phyloP scores from a whole-genome alignment of 2,329 filamentous ascomycete species.

The Alternaria atra region DNA sequence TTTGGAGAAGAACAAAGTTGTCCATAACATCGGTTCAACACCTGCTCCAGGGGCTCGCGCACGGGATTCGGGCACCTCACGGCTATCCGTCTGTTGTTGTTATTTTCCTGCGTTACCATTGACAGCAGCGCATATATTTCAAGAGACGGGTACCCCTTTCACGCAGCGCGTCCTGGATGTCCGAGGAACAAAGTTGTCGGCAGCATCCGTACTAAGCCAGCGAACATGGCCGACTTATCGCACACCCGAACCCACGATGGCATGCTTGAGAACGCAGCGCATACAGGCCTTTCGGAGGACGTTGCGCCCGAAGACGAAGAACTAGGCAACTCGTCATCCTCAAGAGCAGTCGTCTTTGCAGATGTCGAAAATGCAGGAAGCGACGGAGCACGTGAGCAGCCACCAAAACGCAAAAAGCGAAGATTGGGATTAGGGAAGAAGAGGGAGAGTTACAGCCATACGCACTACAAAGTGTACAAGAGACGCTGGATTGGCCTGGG shows the following conservation, averaged over 20 bases:
- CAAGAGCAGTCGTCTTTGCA: not conserved
- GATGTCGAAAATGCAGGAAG: not conserved
- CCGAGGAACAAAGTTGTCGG: not conserved
- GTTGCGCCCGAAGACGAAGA: conserved; percentile 5
- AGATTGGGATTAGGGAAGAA: conserved; percentile 13
- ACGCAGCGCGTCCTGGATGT: not conserved
- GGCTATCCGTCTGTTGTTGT: not conserved
- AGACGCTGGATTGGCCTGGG: conserved; percentile 87
- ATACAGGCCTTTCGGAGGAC: not conserved
- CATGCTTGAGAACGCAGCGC: conserved; percentile 24
- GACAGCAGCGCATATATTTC: not conserved
- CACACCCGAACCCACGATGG: conserved; percentile 19
- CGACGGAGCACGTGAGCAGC: not conserved
- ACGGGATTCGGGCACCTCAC: not conserved
- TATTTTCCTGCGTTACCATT: too few species aligned
- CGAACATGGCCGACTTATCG: conserved; percentile 32
- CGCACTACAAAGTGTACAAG: conserved; percentile 71
- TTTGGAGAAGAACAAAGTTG: not conserved
- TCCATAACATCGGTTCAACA: not conserved
- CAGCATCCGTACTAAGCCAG: not conserved
- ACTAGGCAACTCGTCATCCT: not conserved
- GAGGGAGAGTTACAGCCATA: conserved; percentile 39
- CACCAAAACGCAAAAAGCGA: not conserved
- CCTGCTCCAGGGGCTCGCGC: not conserved
- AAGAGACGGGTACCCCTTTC: not conserved